Evolutionary conservation across 306 rosid species (phyloP).

Genomic region (Trichosanthes cucumerina): DNA sequence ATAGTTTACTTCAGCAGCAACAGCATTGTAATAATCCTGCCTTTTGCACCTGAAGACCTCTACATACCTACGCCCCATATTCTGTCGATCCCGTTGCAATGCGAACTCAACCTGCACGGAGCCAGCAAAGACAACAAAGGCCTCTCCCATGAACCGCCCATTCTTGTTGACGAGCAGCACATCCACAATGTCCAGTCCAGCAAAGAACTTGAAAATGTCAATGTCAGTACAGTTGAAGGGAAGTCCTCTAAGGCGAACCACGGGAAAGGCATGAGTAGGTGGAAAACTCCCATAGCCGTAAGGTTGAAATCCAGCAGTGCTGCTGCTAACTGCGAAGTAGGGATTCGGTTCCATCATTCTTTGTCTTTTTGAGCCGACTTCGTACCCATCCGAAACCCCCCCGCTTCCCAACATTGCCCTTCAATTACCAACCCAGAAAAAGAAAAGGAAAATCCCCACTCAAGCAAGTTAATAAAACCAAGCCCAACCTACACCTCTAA

Average conservation of each 20-base stretch:
- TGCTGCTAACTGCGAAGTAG: conserved; percentile 98
- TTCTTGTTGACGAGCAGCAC: conserved; percentile 92
- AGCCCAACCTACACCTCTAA: conserved; percentile 77
- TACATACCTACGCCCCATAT: conserved; percentile 93
- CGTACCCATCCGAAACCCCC: conserved; percentile 99
- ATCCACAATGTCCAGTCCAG: conserved; percentile 88
- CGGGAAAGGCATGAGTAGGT: conserved; percentile 58
- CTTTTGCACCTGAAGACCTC: conserved; percentile 94
- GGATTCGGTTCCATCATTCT: conserved; percentile 99
- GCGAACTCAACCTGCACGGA: conserved; percentile 88
- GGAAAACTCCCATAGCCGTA: conserved; percentile 32
- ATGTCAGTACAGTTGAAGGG: conserved; percentile 90
- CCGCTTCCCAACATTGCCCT: conserved; percentile 99
- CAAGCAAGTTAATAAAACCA: conserved; percentile 90
- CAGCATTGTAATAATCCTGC: conserved; percentile 89
- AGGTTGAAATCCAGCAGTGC: conserved; percentile 52
- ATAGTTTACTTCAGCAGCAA: conserved; percentile 71
- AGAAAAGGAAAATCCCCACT: conserved; percentile 74
- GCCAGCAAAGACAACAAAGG: conserved; percentile 92
- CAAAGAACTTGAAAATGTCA: conserved; percentile 93
- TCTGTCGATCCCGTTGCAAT: conserved; percentile 82
- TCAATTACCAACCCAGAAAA: conserved; percentile 71
- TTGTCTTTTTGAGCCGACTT: conserved; percentile 99
- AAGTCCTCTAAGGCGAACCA: conserved; percentile 96
- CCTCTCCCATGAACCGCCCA: conserved; percentile 95